Evolutionary conservation across 768 basidiomycete species (phyloP), one percentile per base, ranked within the genome.

Genomic region (Pisolithus tinctorius): DNA sequence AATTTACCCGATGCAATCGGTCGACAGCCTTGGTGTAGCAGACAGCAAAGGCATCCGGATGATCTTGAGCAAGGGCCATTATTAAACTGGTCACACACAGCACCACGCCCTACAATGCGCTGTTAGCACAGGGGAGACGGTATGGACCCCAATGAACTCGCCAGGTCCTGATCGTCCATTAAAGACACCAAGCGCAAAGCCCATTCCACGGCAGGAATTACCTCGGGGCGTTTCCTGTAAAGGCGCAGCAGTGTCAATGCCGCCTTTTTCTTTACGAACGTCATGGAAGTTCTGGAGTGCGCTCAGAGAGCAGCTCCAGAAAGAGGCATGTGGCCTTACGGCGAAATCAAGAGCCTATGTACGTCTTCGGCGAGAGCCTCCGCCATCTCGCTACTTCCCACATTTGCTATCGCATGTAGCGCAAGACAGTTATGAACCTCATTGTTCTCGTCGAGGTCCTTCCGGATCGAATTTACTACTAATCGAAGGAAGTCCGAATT

Each of bases 351-450:
- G 20, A 96, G 71, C 45, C 94, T 81, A 69, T 98, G 95, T 1
- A 99, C 96, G 60, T 95, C 93, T 60, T 91, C 90, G 8, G 80
- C 84, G 41, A 99, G 75, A 6, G 93, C 87, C 65, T 99, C 96
- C 7, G 96, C 95, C 93, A 99, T 99, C 69, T 98, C 96, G 60
- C 87, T 88, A 39, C 94, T 90, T 43, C 96, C 96, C 23, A 99
- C 90, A 59, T 97, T 99, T 9, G 96, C 96, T 58, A 99, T 97
- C 14, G 96, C 96, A 61, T 99, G 96, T 49, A 99, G 71, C 2
- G 96, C 96, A 50, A 99, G 77, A 62, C 96, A 98, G 61, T 97
- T 98, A 69, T 88, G 88, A 56, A 96, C 79, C 66, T 98, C 96
- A 62, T 88, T 89, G 60, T 89, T 90, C 55, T 90, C 88, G 56